These are phyloP conservation scores for Chlamydomonas asymmetrica DNA, from an alignment of 139 green algal genomes.

Conservation along the genomic window DNA sequence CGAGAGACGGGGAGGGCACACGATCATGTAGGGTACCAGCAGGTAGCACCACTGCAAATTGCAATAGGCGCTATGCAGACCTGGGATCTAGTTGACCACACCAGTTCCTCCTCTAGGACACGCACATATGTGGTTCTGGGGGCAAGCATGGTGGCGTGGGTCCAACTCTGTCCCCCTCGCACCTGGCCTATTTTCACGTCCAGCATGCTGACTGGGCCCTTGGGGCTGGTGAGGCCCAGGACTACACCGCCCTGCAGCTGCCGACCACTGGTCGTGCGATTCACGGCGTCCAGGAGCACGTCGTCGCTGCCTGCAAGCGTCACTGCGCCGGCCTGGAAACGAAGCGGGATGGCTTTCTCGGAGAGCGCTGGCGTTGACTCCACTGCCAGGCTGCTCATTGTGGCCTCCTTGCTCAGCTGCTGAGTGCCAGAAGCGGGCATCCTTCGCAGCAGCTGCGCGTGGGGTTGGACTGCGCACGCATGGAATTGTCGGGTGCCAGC, in stretches of 20 bases:
- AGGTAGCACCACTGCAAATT: neutral
- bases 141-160: neutral
- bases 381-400: too few relatives aligned
- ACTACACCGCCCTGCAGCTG: slow-evolving; percentile 32
- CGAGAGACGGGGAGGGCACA: slow-evolving; percentile 26
- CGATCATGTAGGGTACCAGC: neutral
- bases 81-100: neutral
- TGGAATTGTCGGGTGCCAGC: too few relatives aligned
- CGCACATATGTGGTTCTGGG: neutral
- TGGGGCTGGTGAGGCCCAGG: slow-evolving; percentile 38
- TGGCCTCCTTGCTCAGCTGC: too few relatives aligned
- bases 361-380: too few relatives aligned
- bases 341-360: too few relatives aligned
- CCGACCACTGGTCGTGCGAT: neutral
- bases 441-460: too few relatives aligned
- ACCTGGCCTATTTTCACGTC: slow-evolving; percentile 29
- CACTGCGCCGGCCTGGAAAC: too few relatives aligned
- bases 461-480: too few relatives aligned
- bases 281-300: too few relatives aligned
- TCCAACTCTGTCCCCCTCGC: neutral
- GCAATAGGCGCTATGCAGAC: neutral
- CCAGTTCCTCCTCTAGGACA: neutral
- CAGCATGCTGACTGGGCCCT: slow-evolving; percentile 21
- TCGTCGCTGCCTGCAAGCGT: too few relatives aligned
- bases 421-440: too few relatives aligned